Percentiles rank a stretch among this genome's conserved stretches.
These are phyloP conservation scores for Boletus pseudopeckii DNA, from an alignment of 768 basidiomycete genomes.

Conservation along the genomic window DNA sequence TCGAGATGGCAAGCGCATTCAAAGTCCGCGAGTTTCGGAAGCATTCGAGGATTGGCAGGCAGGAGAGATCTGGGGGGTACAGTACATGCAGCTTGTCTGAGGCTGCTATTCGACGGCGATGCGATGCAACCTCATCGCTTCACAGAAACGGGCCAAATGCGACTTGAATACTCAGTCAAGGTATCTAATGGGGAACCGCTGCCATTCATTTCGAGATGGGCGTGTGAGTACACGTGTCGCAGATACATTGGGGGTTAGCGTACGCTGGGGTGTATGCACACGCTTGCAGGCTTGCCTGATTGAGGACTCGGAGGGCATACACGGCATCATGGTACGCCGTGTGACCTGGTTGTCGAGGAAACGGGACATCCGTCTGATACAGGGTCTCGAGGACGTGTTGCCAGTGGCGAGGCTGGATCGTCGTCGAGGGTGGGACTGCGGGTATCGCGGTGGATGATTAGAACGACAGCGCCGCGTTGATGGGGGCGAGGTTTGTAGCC, in stretches of 20 bases:
- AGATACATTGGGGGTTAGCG: conserved; percentile 29
- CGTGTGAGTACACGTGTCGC: conserved; percentile 35
- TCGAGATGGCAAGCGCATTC: conserved; percentile 5
- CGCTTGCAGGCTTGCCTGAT: not conserved
- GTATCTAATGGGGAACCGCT: conserved; percentile 22
- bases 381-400: not conserved
- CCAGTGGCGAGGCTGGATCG: not conserved
- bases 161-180: conserved; percentile 2
- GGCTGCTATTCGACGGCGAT: conserved; percentile 4
- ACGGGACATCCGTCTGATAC: not conserved
- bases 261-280: conserved; percentile 15
- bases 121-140: conserved; percentile 9
- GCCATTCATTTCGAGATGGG: conserved; percentile 26
- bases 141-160: conserved; percentile 11
- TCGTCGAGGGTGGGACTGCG: conserved; percentile 6
- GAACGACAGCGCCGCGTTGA: conserved; percentile 21
- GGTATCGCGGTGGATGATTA: conserved; percentile 3
- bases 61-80: not conserved
- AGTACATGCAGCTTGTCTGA: not conserved
- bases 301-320: not conserved
- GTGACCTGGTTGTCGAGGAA: not conserved
- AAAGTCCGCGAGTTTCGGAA: conserved; percentile 28
- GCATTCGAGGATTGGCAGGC: conserved; percentile 12
- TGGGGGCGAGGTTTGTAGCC: conserved; percentile 18
- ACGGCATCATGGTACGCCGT: not conserved